Evolutionary conservation across 1,284 basidiomycete species (phyloP), one percentile per base, ranked within the genome.

Genomic region (Ustilago hordei): DNA sequence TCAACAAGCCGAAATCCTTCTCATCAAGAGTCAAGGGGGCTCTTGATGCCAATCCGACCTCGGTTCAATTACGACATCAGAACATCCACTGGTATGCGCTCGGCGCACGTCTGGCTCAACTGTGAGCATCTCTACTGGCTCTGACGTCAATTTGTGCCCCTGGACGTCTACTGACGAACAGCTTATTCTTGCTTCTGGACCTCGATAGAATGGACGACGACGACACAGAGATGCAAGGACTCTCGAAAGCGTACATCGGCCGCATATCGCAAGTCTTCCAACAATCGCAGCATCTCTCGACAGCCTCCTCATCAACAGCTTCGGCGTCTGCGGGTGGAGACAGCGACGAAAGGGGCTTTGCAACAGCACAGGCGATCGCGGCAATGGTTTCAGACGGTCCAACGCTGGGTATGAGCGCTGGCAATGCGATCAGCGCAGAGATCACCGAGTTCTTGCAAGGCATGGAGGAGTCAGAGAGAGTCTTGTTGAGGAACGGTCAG

Each of bases 81-180:
- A 74, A 74, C 69, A 73, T 72, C 7, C 75, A 81, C 53, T 85
- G 83, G 83, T 85, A 85, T 64, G 84, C 83, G 12, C 61, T 85
- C 2, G 84, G 81, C 5, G 58, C 73, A 12, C 76, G 84, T 0
- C 70, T 85, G 1, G 82, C 79, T n/a, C 65, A 76, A 28, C 48
- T 84, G 81, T 82, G 61, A 70, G 80, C 35, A 28, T 6, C 13
- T 4, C 8, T 19, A 17, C 19, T 8, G 12, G 9, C 8, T 11
- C n/a, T 38, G 6, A 39, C 38, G 11, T 9, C 31, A 13, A 13
- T 11, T 1, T 13, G 11, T 9, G 23, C 3, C 23, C 39, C 28
- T 56, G 0, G 15, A 19, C n/a, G 43, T 15, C 8, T 4, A 11
- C n/a, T 38, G 45, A 41, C 19, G 11, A 28, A 38, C 43, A 15